Percentiles rank a stretch among this genome's conserved stretches.
These are phyloP conservation scores for Beauveria varroae DNA, from an alignment of 2,329 filamentous ascomycete genomes.

Conservation along the genomic window DNA sequence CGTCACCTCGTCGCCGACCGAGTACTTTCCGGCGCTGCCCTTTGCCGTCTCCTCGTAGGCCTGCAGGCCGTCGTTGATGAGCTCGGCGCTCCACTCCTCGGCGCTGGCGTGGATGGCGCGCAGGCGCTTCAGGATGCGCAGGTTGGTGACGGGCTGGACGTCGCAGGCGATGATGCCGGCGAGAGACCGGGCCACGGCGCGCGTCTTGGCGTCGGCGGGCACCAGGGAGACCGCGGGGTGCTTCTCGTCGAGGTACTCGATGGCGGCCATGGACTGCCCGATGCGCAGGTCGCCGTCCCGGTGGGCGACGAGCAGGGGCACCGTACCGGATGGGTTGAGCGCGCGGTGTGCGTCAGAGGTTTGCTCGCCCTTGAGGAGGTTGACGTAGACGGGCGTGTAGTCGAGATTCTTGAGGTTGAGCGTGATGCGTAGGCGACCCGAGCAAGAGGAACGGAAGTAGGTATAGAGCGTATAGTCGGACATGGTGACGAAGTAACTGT, in stretches of 20 bases:
- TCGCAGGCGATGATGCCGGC: slow-evolving; percentile 48
- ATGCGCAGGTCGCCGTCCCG: slow-evolving; percentile 30
- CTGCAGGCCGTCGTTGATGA: slow-evolving; percentile 44
- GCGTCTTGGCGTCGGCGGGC: slow-evolving; percentile 32
- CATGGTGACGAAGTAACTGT: slow-evolving; percentile 13
- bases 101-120: slow-evolving; percentile 34
- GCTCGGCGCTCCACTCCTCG: slow-evolving; percentile 41
- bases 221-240: slow-evolving; percentile 37
- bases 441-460: slow-evolving; percentile 57
- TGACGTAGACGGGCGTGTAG: slow-evolving; percentile 39
- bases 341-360: slow-evolving; percentile 33
- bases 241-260: slow-evolving; percentile 55
- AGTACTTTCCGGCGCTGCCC: slow-evolving; percentile 39
- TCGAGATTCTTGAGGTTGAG: slow-evolving; percentile 46
- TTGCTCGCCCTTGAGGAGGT: slow-evolving; percentile 49
- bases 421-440: slow-evolving; percentile 53
- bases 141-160: slow-evolving; percentile 53
- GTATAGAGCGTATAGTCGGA: slow-evolving; percentile 41
- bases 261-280: slow-evolving; percentile 50
- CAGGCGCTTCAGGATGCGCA: slow-evolving; percentile 43
- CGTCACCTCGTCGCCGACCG: slow-evolving; percentile 47
- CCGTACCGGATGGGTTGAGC: slow-evolving; percentile 45
- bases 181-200: slow-evolving; percentile 47
- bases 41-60: slow-evolving; percentile 45
- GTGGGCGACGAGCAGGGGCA: slow-evolving; percentile 44